Conservation (phyloP, 2,329 filamentous ascomycete species). For the Paracorniculantispora psalliotae region DNA sequence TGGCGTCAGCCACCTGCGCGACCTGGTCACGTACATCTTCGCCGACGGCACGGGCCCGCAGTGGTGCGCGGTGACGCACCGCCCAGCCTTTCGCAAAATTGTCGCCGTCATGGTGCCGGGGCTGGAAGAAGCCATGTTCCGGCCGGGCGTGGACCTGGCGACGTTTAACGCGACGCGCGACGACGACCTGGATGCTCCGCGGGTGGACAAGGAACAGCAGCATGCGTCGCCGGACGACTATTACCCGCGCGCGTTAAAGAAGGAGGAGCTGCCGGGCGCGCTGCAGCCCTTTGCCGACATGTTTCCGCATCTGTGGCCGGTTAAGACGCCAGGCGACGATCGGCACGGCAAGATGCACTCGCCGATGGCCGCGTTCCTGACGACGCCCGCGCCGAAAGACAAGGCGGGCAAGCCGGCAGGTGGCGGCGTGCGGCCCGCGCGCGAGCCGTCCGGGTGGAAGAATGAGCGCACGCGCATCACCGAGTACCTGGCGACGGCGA, state of each 20-base stretch:
- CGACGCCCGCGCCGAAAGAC: slow-evolving; percentile 65
- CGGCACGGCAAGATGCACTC: slow-evolving; percentile 78
- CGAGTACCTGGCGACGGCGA: slow-evolving; percentile 64
- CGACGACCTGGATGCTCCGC: slow-evolving; percentile 27
- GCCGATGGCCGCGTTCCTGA: slow-evolving; percentile 78
- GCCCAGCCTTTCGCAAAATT: slow-evolving; percentile 67
- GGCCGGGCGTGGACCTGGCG: slow-evolving; percentile 49
- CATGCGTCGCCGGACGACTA: slow-evolving; percentile 53
- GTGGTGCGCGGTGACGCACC: slow-evolving; percentile 59
- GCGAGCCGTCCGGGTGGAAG: slow-evolving; percentile 61
- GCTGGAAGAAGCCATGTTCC: slow-evolving; percentile 85
- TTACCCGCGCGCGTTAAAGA: slow-evolving; percentile 50
- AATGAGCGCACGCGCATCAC: slow-evolving; percentile 78
- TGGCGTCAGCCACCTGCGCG: slow-evolving; percentile 58
- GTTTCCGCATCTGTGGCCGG: slow-evolving; percentile 84
- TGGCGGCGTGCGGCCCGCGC: slow-evolving; percentile 53
- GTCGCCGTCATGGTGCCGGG: slow-evolving; percentile 91
- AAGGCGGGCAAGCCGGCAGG: slow-evolving; percentile 46
- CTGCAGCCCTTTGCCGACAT: slow-evolving; percentile 70
- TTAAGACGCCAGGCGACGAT: slow-evolving; percentile 82
- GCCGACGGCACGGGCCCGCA: slow-evolving; percentile 60
- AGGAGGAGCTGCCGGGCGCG: slow-evolving; percentile 46
- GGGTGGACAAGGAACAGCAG: slow-evolving; percentile 13
- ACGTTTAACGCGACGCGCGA: slow-evolving; percentile 37
- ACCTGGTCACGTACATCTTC: slow-evolving; percentile 61